Conservation (phyloP, 2,329 filamentous ascomycete species). For the Kalmusia sp. region DNA sequence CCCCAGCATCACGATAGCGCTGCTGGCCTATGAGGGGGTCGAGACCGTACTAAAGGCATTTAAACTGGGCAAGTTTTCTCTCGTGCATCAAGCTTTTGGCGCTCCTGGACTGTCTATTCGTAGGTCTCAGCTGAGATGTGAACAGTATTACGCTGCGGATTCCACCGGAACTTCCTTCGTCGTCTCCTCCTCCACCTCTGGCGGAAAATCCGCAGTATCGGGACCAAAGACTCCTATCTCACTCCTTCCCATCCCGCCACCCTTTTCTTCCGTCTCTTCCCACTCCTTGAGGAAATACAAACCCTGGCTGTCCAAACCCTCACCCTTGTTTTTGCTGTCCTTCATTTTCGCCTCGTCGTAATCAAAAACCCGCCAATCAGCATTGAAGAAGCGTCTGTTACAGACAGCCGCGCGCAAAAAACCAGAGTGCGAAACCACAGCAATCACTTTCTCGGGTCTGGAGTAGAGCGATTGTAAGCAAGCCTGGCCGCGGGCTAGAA, state of each 20-base stretch:
- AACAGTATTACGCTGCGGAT: neutral
- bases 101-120: no score
- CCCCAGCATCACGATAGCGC: no score
- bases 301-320: constrained; percentile 52
- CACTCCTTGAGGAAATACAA: constrained; percentile 54
- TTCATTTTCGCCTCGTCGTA: constrained; percentile 59
- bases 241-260: constrained; percentile 61
- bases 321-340: constrained; percentile 44
- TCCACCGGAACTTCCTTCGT: constrained; percentile 8
- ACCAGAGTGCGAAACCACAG: constrained; percentile 70
- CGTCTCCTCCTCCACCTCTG: constrained; percentile 20
- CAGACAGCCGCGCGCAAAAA: constrained; percentile 67
- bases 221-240: constrained; percentile 43
- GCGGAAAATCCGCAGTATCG: constrained; percentile 35
- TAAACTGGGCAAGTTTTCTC: no score
- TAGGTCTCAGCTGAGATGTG: no score
- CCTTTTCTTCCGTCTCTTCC: constrained; percentile 53
- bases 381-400: constrained; percentile 61
- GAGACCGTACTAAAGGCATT: no score
- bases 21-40: no score
- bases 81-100: no score
- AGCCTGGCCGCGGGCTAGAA: constrained; percentile 62
- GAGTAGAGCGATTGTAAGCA: constrained; percentile 59
- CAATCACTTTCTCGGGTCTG: constrained; percentile 66
- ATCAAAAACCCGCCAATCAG: constrained; percentile 70